Evolutionary conservation across 2,329 filamentous ascomycete genomes (phyloP), one percentile per base, ranked within the genome.

Genomic region (Aspergillus neotritici): DNA sequence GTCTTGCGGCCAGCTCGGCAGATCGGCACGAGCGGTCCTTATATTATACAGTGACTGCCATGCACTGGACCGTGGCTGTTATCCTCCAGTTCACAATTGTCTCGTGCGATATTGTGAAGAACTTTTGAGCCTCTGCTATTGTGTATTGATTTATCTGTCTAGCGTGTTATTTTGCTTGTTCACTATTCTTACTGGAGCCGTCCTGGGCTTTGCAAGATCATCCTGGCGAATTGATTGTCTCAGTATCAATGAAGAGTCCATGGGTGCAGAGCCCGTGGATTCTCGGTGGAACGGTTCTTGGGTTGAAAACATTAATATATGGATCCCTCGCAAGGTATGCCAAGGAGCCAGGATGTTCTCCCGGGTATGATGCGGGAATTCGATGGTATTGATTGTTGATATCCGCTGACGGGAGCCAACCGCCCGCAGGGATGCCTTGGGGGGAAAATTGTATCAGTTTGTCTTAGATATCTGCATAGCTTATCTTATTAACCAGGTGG

Each of bases 401-500:
- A 25, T 25, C 17, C 17, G 17, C 17, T 21, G 17, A 21, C 17
- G 46, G 41, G 46, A 34, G 16, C 37, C 31, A 31, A 40, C 48
- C 34, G 37, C 37, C 39, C n/a, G n/a, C n/a, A 43, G 32, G 30
- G 40, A 37, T 29, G 45, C 37, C 34, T 41, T 37, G 34, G 40
- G 46, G 46, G 43, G 50, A 49, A 49, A 51, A 52, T 50, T 54
- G 54, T 8, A 8, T 50, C 37, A 43, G 44, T 50, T 47, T 47
- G 40, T 48, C 40, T 50, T 56, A 56, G 48, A 54, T 55, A 48
- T 42, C 49, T 50, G 48, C 52, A 55, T 56, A 50, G 35, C 42
- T 51, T 49, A 52, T 44, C 34, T 45, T 47, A 42, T 48, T 44
- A 47, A 34, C 31, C 37, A 42, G 40, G 43, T 32, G 31, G 43